Percentiles rank a stretch among this genome's conserved stretches.
These are phyloP conservation scores for Haematococcus sp. DNA, from an alignment of 139 green algal species.

Conservation along the genomic window DNA sequence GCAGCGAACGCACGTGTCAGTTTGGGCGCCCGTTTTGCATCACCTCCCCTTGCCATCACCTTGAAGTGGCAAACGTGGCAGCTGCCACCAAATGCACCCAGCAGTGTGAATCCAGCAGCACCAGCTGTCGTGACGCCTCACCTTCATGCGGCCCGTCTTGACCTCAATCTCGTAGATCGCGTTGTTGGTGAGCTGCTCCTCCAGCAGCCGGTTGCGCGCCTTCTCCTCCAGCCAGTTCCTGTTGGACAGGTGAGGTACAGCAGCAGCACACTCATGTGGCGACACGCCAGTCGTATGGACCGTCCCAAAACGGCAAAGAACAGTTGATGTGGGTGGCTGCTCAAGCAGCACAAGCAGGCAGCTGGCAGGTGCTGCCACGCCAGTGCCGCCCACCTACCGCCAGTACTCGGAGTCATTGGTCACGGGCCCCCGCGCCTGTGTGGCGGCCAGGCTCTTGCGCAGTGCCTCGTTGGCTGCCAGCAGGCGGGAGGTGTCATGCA, in stretches of 20 bases:
- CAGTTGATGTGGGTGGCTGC: too few species aligned
- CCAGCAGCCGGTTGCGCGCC: conserved; percentile 45
- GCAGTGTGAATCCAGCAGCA: too few species aligned
- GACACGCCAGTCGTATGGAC: too few species aligned
- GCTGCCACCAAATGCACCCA: neutral
- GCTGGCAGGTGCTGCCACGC: too few species aligned
- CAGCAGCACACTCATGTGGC: too few species aligned
- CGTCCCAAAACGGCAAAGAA: too few species aligned
- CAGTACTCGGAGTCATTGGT: conserved; percentile 34
- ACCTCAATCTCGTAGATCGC: conserved; percentile 64
- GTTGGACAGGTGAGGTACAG: neutral
- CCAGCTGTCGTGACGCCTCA: neutral
- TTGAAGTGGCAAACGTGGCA: neutral
- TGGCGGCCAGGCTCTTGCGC: conserved; percentile 29
- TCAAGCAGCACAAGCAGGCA: too few species aligned
- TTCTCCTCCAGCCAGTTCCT: conserved; percentile 60
- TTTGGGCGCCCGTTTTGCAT: too few species aligned
- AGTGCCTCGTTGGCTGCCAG: conserved; percentile 44
- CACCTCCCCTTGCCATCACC: too few species aligned
- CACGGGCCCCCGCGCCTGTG: conserved; percentile 18
- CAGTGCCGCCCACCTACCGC: conserved; percentile 23
- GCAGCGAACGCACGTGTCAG: neutral
- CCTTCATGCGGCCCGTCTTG: conserved; percentile 57
- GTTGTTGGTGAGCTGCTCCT: conserved; percentile 23
- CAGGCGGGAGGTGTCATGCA: conserved; percentile 25